Conservation (phyloP, 768 basidiomycete species). For the Tricholoma flavovirens region DNA sequence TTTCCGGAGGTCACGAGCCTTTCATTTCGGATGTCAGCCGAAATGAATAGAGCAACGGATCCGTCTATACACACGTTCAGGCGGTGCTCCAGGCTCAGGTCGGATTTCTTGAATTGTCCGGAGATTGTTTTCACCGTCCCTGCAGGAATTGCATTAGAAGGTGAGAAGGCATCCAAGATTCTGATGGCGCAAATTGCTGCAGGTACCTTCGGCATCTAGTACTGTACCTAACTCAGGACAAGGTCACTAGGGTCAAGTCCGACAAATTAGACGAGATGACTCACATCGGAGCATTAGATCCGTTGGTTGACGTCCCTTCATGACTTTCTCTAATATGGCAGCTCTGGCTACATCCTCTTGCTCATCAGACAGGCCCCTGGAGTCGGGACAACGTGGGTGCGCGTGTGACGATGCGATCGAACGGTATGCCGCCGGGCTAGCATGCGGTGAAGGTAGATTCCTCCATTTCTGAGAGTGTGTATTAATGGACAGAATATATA, state of each 20-base stretch:
- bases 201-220: slow-evolving; percentile 72
- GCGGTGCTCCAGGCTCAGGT: slow-evolving; percentile 81
- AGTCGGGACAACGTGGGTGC: slow-evolving; percentile 23
- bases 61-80: slow-evolving; percentile 65
- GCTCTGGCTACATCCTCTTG: slow-evolving; percentile 70
- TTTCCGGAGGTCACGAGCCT: slow-evolving; percentile 96
- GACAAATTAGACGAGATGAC: slow-evolving; percentile 25
- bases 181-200: not conserved
- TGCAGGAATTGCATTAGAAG: slow-evolving; percentile 24
- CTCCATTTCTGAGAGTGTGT: not conserved
- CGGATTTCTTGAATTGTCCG: slow-evolving; percentile 85
- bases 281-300: slow-evolving; percentile 89
- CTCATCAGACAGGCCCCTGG: slow-evolving; percentile 27
- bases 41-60: slow-evolving; percentile 13
- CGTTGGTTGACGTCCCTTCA: slow-evolving; percentile 82
- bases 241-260: slow-evolving; percentile 10
- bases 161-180: not conserved
- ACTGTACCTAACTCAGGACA: slow-evolving; percentile 59
- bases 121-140: slow-evolving; percentile 85
- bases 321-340: slow-evolving; percentile 76
- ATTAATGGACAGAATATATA: not conserved
- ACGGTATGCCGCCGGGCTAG: slow-evolving; percentile 6
- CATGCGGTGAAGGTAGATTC: not conserved
- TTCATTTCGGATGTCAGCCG: slow-evolving; percentile 15
- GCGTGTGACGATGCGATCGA: slow-evolving; percentile 32